These are phyloP conservation scores for Cyclotella cryptica DNA, from an alignment of 108 stramenopile species.

Conservation along the genomic window DNA sequence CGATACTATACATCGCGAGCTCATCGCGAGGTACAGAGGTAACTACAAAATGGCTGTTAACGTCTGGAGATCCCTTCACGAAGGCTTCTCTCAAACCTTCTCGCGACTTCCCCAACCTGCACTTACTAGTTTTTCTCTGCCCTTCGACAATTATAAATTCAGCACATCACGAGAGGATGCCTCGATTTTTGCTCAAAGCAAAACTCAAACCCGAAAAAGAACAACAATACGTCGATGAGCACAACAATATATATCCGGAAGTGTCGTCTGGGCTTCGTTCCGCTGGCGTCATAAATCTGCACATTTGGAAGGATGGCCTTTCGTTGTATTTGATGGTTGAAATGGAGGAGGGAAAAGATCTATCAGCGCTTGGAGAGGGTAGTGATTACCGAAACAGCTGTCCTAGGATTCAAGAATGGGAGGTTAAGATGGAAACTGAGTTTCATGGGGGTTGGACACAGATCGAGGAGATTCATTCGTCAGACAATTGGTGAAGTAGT, in stretches of 20 bases:
- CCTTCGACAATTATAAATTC: too few relatives aligned
- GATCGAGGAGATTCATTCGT: constrained; percentile 9
- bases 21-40: too few relatives aligned
- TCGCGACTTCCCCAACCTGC: too few relatives aligned
- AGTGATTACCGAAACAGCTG: constrained; percentile 4
- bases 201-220: constrained; percentile 1
- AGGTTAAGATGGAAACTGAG: constrained; percentile 1
- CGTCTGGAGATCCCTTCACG: too few relatives aligned
- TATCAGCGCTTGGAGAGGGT: not conserved
- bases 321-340: not conserved
- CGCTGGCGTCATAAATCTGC: not conserved
- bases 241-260: constrained; percentile 5
- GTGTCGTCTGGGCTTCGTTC: not conserved
- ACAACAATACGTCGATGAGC: constrained; percentile 1
- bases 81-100: too few relatives aligned
- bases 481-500: constrained; percentile 1
- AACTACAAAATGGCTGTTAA: too few relatives aligned
- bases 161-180: too few relatives aligned
- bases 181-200: constrained; percentile 6
- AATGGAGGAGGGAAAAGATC: constrained; percentile 1
- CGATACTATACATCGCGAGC: too few relatives aligned
- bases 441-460: constrained; percentile 4
- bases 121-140: too few relatives aligned
- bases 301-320: constrained; percentile 5
- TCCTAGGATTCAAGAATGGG: constrained; percentile 8